Conservation (phyloP, 2,329 filamentous ascomycete species). For the Aspergillus pseudotamarii region DNA sequence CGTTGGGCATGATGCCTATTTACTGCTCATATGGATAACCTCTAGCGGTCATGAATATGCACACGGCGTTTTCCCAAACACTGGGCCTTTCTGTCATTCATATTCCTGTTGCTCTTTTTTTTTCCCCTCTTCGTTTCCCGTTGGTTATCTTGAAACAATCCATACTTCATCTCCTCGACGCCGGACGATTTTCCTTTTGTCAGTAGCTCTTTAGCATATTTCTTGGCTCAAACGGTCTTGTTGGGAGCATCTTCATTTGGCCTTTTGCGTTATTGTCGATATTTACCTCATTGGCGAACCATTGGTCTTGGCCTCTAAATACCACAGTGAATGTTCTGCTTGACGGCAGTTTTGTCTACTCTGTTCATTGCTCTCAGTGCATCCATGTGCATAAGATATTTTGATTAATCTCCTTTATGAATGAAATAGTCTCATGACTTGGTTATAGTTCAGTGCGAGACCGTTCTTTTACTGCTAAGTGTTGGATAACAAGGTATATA, state of each 20-base stretch:
- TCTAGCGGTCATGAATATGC: constrained; percentile 28
- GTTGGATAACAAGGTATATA: background rate
- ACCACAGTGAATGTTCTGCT: constrained; percentile 21
- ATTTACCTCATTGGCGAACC: constrained; percentile 14
- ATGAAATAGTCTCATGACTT: constrained; percentile 15
- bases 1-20: constrained; percentile 19
- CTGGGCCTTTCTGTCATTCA: background rate
- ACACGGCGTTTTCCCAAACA: constrained; percentile 8
- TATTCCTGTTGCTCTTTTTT: background rate
- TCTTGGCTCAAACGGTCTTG: constrained; percentile 19
- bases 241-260: constrained; percentile 25
- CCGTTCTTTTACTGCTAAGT: background rate
- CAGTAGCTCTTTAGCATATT: constrained; percentile 30
- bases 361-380: constrained; percentile 20
- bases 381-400: constrained; percentile 18
- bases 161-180: constrained; percentile 17
- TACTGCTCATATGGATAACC: constrained; percentile 21
- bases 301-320: constrained; percentile 13
- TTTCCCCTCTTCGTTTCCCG: background rate
- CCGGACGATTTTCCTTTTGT: constrained; percentile 40
- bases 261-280: constrained; percentile 3
- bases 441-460: background rate
- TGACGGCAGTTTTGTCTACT: constrained; percentile 14
- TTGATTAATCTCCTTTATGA: constrained; percentile 11
- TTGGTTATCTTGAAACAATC: constrained; percentile 2